Percentiles rank a stretch among this genome's conserved stretches.
phyloP scores from a whole-genome alignment of 1,139 yeast genomes.

The Geotrichum fermentans region DNA sequence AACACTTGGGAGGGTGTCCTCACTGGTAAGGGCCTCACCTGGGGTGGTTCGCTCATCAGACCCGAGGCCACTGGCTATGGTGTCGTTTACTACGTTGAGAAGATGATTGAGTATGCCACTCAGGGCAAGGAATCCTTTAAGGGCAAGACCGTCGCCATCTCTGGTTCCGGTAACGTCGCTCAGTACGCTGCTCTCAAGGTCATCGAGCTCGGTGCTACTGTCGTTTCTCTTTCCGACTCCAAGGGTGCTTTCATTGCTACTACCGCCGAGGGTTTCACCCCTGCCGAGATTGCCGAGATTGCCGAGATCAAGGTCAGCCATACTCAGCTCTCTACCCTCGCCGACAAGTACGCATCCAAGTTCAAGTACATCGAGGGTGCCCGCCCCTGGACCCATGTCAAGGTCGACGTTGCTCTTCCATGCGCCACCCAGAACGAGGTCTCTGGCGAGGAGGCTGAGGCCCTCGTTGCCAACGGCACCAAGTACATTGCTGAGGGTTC shows the following conservation, averaged over 20 bases:
- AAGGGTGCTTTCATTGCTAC: conserved; percentile 70
- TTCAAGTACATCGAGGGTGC: conserved; percentile 82
- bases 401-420: conserved; percentile 94
- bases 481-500: conserved; percentile 97
- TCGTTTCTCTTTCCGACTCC: conserved; percentile 90
- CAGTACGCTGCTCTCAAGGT: conserved; percentile 98
- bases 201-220: conserved; percentile 93
- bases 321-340: conserved; percentile 69
- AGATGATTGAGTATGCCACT: conserved; percentile 93
- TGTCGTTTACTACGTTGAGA: conserved; percentile 91
- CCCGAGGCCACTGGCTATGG: conserved; percentile 99
- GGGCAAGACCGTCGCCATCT: conserved; percentile 92
- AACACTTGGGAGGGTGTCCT: conserved; percentile 96
- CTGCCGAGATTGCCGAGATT: conserved; percentile 71
- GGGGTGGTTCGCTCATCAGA: conserved; percentile 99
- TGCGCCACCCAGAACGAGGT: conserved; percentile 98
- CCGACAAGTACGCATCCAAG: conserved; percentile 48
- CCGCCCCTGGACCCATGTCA: conserved; percentile 91
- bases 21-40: conserved; percentile 94
- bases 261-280: conserved; percentile 66
- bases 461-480: conserved; percentile 86
- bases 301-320: conserved; percentile 78
- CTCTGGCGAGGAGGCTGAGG: conserved; percentile 93
- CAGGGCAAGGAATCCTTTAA: conserved; percentile 80
- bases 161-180: conserved; percentile 98